Conservation (phyloP, 257 asterid genomes). For the Fraxinus cuspidata region DNA sequence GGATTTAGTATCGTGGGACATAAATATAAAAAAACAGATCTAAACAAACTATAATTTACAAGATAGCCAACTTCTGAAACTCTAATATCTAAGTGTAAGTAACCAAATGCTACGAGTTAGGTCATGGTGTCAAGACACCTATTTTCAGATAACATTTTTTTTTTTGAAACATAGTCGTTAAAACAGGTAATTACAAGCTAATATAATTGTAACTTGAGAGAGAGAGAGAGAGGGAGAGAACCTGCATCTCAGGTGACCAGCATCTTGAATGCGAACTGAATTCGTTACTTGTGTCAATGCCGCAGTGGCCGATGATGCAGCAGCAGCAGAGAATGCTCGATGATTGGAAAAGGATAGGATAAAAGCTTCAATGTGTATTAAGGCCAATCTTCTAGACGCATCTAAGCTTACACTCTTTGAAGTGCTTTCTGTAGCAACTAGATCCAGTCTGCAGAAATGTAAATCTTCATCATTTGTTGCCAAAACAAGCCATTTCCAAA, state of each 20-base stretch:
- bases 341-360: constrained; percentile 57
- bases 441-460: constrained; percentile 66
- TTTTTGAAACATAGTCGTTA: too few relatives aligned
- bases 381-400: constrained; percentile 66
- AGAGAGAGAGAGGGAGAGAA: constrained; percentile 15
- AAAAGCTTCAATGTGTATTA: constrained; percentile 70
- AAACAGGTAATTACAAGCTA: neutral
- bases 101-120: neutral
- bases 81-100: neutral
- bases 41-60: neutral
- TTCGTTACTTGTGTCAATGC: constrained; percentile 68
- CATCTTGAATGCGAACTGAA: constrained; percentile 73
- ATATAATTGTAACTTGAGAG: neutral
- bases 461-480: constrained; percentile 16
- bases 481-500: neutral
- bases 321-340: constrained; percentile 73
- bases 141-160: neutral
- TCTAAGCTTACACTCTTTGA: constrained; percentile 63
- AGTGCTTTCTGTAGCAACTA: constrained; percentile 56
- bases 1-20: neutral
- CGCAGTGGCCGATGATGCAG: constrained; percentile 67
- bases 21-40: neutral
- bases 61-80: neutral
- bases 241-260: constrained; percentile 94
- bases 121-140: neutral